Percentiles rank a stretch among this genome's conserved stretches.
Conservation (phyloP, 129 eudicot species). For the Daucus carota region DH1_v3.0 NC_030385.2:30152001-30152500, state of each 20-base stretch:
- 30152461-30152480: not conserved
- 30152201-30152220: not conserved
- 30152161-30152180: not conserved
- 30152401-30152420: not conserved
- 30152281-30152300: not conserved
- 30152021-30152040: not conserved
- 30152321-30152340: no score
- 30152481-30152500: not conserved
- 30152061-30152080: not conserved
- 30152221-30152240: no score
- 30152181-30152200: not conserved
- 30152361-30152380: no score
- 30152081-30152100: not conserved
- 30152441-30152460: not conserved
- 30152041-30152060: not conserved
- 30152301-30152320: not conserved
- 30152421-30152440: not conserved
- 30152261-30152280: not conserved
- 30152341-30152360: no score
- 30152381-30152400: not conserved
- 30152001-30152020: constrained; percentile 11
- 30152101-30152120: not conserved
- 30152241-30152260: not conserved
- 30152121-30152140: not conserved
- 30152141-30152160: not conserved